Base-by-base conservation (phyloP, 441 rosid species). In the Gossypium trilobum region DNA sequence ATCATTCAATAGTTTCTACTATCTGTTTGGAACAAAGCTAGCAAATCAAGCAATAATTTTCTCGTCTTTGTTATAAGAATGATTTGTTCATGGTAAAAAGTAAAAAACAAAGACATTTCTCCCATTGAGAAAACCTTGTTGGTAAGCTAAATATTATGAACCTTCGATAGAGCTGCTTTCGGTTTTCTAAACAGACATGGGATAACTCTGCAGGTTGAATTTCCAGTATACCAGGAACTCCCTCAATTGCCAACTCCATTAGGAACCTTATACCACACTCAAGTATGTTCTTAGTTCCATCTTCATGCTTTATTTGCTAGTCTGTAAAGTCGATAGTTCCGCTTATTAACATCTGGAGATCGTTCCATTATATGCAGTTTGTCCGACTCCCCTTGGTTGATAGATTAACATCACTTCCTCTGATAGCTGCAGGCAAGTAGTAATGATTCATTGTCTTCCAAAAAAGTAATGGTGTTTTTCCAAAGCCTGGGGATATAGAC, bases 221-320 rank as follows among this genome's bases (percentile, higher is more conserved):
- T 88, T 79, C 95, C 89, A 0, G 75, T 88, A 33, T 88, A 82
- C 79, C 85, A 85, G 77, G 88, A 85, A 63, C 85, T 81, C 62
- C 88, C 86, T 74, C 95, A 81, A 58, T 70, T 86, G 65, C 95
- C 89, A 42, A 71, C 89, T 54, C 92, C 95, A 0, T 51, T 86
- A 5, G 92, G 92, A 77, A 77, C 88, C 64, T 75, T 89, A 60
- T 80, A 80, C 46, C 75, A 87, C 51, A 78, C 87, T 83, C 82
- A 73, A 67, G 95, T 87, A 83, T 50, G 81, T 60, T 36, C 58
- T 66, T 46, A 29, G 16, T 36, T 73, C 11, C 50, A 19, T 68
- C 51, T 8, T 60, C 33, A 19, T 59, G 13, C 55, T 63, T 61
- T 16, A 27, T 62, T 57, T 36, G 8, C 1, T 27, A 23, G 42